These are phyloP conservation scores for Acanthamoeba lenticulata DNA, from an alignment of 208 protist species.

Conservation along the genomic window DNA sequence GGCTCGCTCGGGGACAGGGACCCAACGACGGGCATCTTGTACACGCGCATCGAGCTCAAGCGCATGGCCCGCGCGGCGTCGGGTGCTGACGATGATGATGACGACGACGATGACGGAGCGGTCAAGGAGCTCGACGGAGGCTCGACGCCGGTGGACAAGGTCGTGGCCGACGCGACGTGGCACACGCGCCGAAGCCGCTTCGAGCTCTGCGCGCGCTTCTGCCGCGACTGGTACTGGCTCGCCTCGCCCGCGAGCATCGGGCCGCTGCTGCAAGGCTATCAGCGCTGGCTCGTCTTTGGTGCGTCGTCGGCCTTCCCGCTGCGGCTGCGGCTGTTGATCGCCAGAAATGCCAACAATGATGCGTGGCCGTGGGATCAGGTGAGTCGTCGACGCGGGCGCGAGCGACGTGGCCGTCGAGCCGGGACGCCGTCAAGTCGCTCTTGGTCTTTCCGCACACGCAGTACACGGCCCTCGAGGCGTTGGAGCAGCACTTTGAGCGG, in stretches of 20 bases:
- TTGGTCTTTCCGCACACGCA: background rate
- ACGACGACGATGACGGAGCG: background rate
- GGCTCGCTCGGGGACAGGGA: slow-evolving; percentile 30
- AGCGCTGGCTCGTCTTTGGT: slow-evolving; percentile 41
- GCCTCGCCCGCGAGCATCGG: slow-evolving; percentile 19
- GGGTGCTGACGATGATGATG: background rate
- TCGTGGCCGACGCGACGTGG: slow-evolving; percentile 39
- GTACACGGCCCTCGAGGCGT: background rate
- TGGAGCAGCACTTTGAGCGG: slow-evolving; percentile 3
- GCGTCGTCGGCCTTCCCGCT: background rate
- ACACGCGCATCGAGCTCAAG: slow-evolving; percentile 23
- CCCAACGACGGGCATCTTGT: slow-evolving; percentile 19
- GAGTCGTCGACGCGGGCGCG: background rate
- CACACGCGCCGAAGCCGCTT: slow-evolving; percentile 52
- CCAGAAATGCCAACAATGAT: too few species aligned
- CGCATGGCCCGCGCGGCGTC: background rate
- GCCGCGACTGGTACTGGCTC: slow-evolving; percentile 62
- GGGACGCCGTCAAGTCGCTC: background rate
- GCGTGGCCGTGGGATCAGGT: background rate
- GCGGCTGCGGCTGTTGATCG: too few species aligned
- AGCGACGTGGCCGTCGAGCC: slow-evolving; percentile 10
- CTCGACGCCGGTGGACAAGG: background rate
- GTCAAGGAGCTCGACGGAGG: background rate
- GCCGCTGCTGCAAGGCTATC: slow-evolving; percentile 13
- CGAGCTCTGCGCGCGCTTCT: slow-evolving; percentile 52